phyloP scores from a whole-genome alignment of 768 basidiomycete genomes.

The Mycena crocata region DNA sequence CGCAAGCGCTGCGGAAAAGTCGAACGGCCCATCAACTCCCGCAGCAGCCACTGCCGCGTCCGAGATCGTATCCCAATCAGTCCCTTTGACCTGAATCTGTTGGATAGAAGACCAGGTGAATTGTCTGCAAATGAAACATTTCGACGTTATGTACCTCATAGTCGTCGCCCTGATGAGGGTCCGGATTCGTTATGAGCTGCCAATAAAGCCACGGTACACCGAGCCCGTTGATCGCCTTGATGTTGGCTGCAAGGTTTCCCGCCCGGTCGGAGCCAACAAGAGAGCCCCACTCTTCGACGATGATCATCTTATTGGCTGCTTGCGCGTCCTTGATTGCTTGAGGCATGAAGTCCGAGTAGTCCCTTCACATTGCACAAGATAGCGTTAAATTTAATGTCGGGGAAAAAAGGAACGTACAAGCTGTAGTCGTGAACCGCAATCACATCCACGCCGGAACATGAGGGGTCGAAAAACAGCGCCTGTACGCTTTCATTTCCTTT shows the following conservation, averaged over 20 bases:
- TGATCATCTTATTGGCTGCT: slow-evolving; percentile 48
- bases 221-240: slow-evolving; percentile 43
- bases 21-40: slow-evolving; percentile 33
- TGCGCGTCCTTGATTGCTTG: slow-evolving; percentile 43
- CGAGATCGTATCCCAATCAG: slow-evolving; percentile 35
- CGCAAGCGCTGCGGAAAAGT: slow-evolving; percentile 36
- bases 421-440: slow-evolving; percentile 53
- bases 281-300: slow-evolving; percentile 53
- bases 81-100: slow-evolving; percentile 37
- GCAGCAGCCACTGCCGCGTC: slow-evolving; percentile 23
- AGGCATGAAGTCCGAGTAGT: slow-evolving; percentile 5
- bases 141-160: slow-evolving; percentile 37
- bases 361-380: neutral
- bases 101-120: neutral
- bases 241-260: slow-evolving; percentile 45
- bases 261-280: slow-evolving; percentile 42
- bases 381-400: slow-evolving; percentile 23
- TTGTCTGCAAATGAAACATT: neutral
- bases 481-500: slow-evolving; percentile 37
- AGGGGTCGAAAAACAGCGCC: slow-evolving; percentile 35
- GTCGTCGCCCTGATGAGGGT: slow-evolving; percentile 45
- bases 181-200: slow-evolving; percentile 50
- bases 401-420: slow-evolving; percentile 27
- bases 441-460: slow-evolving; percentile 44
- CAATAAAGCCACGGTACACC: slow-evolving; percentile 54